These are phyloP conservation scores for Tuber aestivum DNA, from an alignment of 495 filamentous ascomycete genomes.

Conservation along the genomic window DNA sequence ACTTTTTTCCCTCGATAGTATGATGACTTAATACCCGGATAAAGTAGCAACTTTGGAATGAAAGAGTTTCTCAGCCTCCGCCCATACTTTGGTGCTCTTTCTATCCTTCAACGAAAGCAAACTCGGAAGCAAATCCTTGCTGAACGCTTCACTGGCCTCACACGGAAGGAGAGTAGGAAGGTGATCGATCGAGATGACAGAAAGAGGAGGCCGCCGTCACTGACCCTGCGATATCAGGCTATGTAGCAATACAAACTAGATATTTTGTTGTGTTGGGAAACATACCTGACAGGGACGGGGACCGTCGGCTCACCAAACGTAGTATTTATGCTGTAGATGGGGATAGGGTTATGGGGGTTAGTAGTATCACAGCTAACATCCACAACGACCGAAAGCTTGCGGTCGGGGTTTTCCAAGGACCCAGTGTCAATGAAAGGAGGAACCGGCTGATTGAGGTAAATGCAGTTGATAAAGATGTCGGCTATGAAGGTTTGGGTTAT, in stretches of 20 bases:
- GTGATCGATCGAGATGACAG: slow-evolving; percentile 85
- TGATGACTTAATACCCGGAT: slow-evolving; percentile 8
- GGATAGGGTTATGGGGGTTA: slow-evolving; percentile 71
- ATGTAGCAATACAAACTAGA: not conserved
- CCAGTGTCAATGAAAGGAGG: slow-evolving; percentile 68
- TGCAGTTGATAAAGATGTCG: slow-evolving; percentile 87
- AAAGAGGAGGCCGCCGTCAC: slow-evolving; percentile 56
- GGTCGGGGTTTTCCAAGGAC: slow-evolving; percentile 59
- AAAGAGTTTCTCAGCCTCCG: slow-evolving; percentile 75
- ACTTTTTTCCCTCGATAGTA: no score
- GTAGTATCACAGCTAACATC: slow-evolving; percentile 77
- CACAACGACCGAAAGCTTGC: slow-evolving; percentile 77
- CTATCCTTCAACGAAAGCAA: slow-evolving; percentile 73
- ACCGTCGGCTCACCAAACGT: slow-evolving; percentile 82
- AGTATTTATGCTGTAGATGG: slow-evolving; percentile 75
- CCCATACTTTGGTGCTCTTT: slow-evolving; percentile 68
- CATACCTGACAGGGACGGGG: slow-evolving; percentile 52
- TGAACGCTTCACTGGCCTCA: slow-evolving; percentile 84
- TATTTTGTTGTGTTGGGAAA: slow-evolving; percentile 10
- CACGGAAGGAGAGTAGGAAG: slow-evolving; percentile 79
- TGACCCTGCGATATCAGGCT: slow-evolving; percentile 37
- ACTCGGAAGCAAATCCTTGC: slow-evolving; percentile 68
- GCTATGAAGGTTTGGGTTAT: slow-evolving; percentile 16
- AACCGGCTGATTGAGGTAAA: slow-evolving; percentile 70
- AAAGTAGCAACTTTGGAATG: slow-evolving; percentile 74